These are phyloP conservation scores for Ogataea hybrid DNA, from an alignment of 1,139 yeast species.

Conservation along the genomic window DNA sequence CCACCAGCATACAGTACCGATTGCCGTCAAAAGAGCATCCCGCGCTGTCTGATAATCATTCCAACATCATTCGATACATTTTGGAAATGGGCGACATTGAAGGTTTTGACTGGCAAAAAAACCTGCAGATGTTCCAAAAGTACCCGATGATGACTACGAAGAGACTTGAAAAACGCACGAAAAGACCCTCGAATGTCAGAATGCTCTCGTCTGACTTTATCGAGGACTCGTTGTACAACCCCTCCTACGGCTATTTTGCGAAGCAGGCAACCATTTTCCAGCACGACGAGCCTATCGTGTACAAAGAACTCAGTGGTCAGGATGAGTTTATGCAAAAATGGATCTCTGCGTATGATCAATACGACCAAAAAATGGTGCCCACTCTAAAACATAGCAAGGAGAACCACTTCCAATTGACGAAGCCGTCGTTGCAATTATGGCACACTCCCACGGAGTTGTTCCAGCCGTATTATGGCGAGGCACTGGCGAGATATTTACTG, in stretches of 20 bases:
- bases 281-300: slow-evolving; percentile 59
- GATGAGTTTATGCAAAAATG: slow-evolving; percentile 72
- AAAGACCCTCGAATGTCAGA: slow-evolving; percentile 61
- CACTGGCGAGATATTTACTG: slow-evolving; percentile 70
- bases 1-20: slow-evolving; percentile 35
- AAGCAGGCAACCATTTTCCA: slow-evolving; percentile 77
- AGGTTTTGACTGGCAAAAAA: slow-evolving; percentile 28
- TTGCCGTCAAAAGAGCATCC: slow-evolving; percentile 30
- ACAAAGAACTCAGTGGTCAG: slow-evolving; percentile 54
- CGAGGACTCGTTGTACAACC: slow-evolving; percentile 82
- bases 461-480: slow-evolving; percentile 82
- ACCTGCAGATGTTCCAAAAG: slow-evolving; percentile 35
- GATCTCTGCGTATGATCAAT: slow-evolving; percentile 63
- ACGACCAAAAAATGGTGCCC: slow-evolving; percentile 39
- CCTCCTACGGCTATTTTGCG: slow-evolving; percentile 78
- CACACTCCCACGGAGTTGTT: slow-evolving; percentile 89
- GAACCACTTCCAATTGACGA: slow-evolving; percentile 25
- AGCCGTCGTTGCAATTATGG: slow-evolving; percentile 69
- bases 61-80: slow-evolving; percentile 25
- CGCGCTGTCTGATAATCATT: slow-evolving; percentile 15
- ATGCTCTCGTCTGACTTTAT: slow-evolving; percentile 78
- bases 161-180: slow-evolving; percentile 41
- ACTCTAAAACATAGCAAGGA: slow-evolving; percentile 21
- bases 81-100: slow-evolving; percentile 33
- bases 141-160: slow-evolving; percentile 48